Evolutionary conservation across 768 basidiomycete genomes (phyloP), one percentile per base, ranked within the genome.

Genomic region (Dictyophora rubrovolvata): DNA sequence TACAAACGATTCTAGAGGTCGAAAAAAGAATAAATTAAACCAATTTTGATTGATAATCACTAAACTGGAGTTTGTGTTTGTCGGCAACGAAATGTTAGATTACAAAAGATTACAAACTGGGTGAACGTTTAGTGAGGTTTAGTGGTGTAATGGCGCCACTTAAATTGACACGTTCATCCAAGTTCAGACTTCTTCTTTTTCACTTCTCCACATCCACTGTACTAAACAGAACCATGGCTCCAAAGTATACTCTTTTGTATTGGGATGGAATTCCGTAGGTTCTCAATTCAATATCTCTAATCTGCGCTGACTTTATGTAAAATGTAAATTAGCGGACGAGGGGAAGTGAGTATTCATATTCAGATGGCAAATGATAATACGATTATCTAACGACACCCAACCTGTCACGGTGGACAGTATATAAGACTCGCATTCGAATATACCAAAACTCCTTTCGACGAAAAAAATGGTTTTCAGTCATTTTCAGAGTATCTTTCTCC

Each of bases 381-480:
- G 7, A 20, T 28, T 14, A 21, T 34, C 17, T 35, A 34, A 9
- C 28, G 28, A 2, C 28, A 28, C 28, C 28, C 28, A 54, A 14
- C 34, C 20, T 54, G 17, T 33, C 28, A 34, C 11, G 11, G 10
- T 42, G 11, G 11, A 16, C 18, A 56, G 55, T 56, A 48, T 23
- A 48, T 56, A 11, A 46, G 55, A 17, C 55, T 56, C 20, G 18
- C 55, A 28, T 56, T 56, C 46, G 55, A 56, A 35, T 56, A 56
- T 46, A 48, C 55, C 17, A 56, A 48, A 33, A 56, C 70, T 5
- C 65, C 68, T 4, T 76, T 74, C 64, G 61, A 60, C 12, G 72
- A 74, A 55, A 52, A 62, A 47, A 63, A 46, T 57, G 60, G 67
- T 53, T 20, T 57, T 1, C 5, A 23, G 2, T 63, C 53, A 18